phyloP scores from a whole-genome alignment of 345 rosid species.

The Passiflora organensis region DNA sequence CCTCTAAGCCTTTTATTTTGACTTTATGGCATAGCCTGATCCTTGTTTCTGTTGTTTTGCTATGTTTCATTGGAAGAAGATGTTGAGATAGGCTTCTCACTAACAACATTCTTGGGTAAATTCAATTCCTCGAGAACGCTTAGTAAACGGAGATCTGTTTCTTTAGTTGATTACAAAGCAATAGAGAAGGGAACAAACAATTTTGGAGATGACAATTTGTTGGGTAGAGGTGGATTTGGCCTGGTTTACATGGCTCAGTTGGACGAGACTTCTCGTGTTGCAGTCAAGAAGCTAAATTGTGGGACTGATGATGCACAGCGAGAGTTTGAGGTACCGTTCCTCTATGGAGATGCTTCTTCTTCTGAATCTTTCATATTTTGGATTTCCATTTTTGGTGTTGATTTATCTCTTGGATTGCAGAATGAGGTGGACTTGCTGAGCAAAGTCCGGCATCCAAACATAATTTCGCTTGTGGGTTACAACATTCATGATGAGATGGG shows the following conservation, averaged over 20 bases:
- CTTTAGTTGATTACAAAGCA: constrained; percentile 53
- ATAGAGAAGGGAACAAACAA: constrained; percentile 66
- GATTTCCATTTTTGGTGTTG: background rate
- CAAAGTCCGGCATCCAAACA: constrained; percentile 69
- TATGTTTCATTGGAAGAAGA: constrained; percentile 30
- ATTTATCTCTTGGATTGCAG: constrained; percentile 38
- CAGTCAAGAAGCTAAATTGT: constrained; percentile 83
- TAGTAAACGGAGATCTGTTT: constrained; percentile 40
- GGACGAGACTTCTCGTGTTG: constrained; percentile 52
- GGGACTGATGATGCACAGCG: constrained; percentile 53
- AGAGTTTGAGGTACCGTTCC: constrained; percentile 65
- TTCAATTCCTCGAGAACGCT: constrained; percentile 43
- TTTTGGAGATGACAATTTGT: constrained; percentile 58
- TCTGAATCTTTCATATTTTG: background rate
- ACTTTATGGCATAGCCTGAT: constrained; percentile 1
- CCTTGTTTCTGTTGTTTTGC: constrained; percentile 13
- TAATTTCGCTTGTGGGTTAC: constrained; percentile 73
- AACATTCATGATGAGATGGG: constrained; percentile 48
- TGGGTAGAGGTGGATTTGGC: constrained; percentile 95
- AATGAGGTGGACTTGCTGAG: constrained; percentile 77
- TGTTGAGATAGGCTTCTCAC: constrained; percentile 42
- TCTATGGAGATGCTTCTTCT: background rate
- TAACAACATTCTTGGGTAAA: constrained; percentile 49
- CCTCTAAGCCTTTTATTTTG: constrained; percentile 4
- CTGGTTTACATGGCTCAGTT: constrained; percentile 66